phyloP scores from a whole-genome alignment of 2,329 filamentous ascomycete species.

The Cordyceps farinosa region DNA sequence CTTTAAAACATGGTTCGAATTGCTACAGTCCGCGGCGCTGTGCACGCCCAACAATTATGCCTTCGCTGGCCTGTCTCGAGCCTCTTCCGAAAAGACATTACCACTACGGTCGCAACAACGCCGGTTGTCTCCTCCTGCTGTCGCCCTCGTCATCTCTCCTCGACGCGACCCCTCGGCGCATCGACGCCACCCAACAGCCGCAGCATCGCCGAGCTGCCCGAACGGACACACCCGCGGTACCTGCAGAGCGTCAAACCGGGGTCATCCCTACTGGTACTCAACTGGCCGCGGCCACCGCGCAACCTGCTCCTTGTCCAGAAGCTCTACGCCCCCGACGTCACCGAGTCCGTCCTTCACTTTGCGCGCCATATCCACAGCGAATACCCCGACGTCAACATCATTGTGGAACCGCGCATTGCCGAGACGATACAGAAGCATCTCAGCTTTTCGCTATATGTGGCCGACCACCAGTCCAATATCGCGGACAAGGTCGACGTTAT shows the following conservation, averaged over 20 bases:
- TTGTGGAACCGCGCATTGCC: conserved; percentile 78
- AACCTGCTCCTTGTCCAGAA: conserved; percentile 59
- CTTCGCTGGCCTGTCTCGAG: neutral
- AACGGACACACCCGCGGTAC: conserved; percentile 34
- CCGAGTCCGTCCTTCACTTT: conserved; percentile 50
- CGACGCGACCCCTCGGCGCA: neutral
- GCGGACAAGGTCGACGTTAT: conserved; percentile 83
- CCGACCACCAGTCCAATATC: conserved; percentile 50
- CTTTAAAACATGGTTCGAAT: conserved; percentile 4
- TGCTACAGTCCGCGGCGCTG: neutral
- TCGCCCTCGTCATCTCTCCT: neutral
- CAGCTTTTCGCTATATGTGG: conserved; percentile 68
- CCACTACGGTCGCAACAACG: neutral
- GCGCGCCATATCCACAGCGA: conserved; percentile 71
- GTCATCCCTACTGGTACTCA: conserved; percentile 53
- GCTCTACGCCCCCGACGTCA: conserved; percentile 52
- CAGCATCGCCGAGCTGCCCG: conserved; percentile 33
- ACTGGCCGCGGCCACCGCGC: conserved; percentile 51
- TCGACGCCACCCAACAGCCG: conserved; percentile 23
- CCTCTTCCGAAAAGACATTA: neutral
- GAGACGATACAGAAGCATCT: conserved; percentile 66
- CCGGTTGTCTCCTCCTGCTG: neutral
- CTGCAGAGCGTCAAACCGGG: conserved; percentile 41
- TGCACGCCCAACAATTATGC: neutral
- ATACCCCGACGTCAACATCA: conserved; percentile 75